Evolutionary conservation across 2,329 filamentous ascomycete genomes (phyloP).

Genomic region (Sporothrix brasiliensis): DNA sequence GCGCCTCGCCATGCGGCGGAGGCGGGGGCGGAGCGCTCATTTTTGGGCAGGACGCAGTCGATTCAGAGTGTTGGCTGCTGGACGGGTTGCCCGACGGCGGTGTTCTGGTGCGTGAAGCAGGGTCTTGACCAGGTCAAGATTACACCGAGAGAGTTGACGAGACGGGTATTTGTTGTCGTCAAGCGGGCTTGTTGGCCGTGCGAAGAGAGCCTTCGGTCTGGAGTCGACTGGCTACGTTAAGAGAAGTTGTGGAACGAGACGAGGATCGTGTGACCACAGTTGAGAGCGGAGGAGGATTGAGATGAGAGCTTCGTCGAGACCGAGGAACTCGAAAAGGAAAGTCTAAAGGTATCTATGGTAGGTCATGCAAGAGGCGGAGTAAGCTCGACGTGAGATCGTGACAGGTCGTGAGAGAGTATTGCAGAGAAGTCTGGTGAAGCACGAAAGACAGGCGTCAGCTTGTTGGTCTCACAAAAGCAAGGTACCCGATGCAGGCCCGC

Average conservation of each 20-base stretch:
- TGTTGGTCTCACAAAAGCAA: constrained; percentile 28
- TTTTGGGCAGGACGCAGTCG: constrained; percentile 36
- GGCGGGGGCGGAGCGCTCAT: constrained; percentile 74
- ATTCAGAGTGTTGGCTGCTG: constrained; percentile 28
- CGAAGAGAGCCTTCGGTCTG: neutral
- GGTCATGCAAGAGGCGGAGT: constrained; percentile 29
- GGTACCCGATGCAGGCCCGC: constrained; percentile 24
- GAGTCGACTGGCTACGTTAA: neutral
- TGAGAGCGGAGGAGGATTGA: neutral
- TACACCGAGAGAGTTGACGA: constrained; percentile 15
- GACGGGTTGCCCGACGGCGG: constrained; percentile 5
- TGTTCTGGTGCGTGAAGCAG: neutral
- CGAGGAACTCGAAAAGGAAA: constrained; percentile 19
- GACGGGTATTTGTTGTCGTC: neutral
- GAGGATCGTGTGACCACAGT: no score
- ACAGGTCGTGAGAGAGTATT: constrained; percentile 29
- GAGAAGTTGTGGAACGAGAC: neutral
- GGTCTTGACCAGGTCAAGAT: constrained; percentile 29
- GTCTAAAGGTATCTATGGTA: constrained; percentile 27
- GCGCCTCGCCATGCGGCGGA: constrained; percentile 80
- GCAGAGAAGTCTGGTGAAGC: constrained; percentile 21
- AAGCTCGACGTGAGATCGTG: constrained; percentile 26
- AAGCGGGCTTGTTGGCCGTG: neutral
- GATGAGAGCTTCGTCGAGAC: neutral
- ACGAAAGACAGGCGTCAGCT: constrained; percentile 27